These are phyloP conservation scores for Secale cereale DNA, from an alignment of 176 grass and related monocot genomes.

Conservation along the genomic window DNA sequence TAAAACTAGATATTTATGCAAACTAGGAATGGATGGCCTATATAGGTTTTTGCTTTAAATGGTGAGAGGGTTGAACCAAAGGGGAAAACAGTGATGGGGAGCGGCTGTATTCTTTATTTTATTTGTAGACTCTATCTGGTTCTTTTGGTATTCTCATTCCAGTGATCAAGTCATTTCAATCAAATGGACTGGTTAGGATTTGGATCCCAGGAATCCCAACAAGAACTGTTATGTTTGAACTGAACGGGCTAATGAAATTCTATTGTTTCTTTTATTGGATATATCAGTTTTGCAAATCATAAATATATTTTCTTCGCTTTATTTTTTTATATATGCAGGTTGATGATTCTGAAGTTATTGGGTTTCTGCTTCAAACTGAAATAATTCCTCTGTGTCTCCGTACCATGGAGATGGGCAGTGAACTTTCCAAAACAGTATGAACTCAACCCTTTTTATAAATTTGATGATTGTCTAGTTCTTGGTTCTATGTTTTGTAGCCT, in stretches of 20 bases:
- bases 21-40: neutral
- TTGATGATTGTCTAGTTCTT: neutral
- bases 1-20: neutral
- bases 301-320: neutral
- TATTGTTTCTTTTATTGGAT: neutral
- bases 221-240: neutral
- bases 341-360: slow-evolving; percentile 78
- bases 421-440: slow-evolving; percentile 86
- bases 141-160: slow-evolving; percentile 1
- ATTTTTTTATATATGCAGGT: slow-evolving; percentile 42
- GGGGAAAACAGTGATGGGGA: neutral
- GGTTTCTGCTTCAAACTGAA: slow-evolving; percentile 79
- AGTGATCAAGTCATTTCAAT: neutral
- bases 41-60: slow-evolving; percentile 7
- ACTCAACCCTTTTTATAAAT: neutral
- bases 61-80: neutral
- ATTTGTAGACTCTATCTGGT: neutral
- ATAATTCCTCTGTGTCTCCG: slow-evolving; percentile 83
- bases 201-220: neutral
- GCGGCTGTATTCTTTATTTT: neutral
- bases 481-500: neutral
- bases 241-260: neutral
- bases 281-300: neutral
- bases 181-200: slow-evolving; percentile 12
- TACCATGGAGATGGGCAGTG: slow-evolving; percentile 93